Evolutionary conservation across 1,284 basidiomycete genomes (phyloP).

Genomic region (Inonotus hispidus): DNA sequence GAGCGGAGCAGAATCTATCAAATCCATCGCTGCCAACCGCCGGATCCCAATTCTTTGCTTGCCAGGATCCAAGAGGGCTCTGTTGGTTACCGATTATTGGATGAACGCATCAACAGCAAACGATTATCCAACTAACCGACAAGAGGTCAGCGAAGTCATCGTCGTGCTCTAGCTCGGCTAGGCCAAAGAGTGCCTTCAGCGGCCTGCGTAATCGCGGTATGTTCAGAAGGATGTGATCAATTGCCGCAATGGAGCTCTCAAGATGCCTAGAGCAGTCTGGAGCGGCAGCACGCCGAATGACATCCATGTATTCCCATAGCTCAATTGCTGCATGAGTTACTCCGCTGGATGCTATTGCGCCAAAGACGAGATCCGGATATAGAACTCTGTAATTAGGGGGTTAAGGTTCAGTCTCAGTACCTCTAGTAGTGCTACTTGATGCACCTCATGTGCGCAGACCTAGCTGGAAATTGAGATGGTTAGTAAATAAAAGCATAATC

Average conservation of each 20-base stretch:
- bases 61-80: conserved; percentile 49
- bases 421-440: not conserved
- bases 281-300: conserved; percentile 75
- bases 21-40: conserved; percentile 54
- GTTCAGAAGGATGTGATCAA: conserved; percentile 56
- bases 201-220: conserved; percentile 37
- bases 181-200: conserved; percentile 72
- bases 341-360: conserved; percentile 87
- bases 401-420: not conserved
- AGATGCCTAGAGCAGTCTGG: conserved; percentile 67
- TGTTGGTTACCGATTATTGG: not conserved
- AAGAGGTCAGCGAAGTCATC: conserved; percentile 76
- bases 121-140: conserved; percentile 36
- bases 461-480: conserved; percentile 38
- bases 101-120: not conserved
- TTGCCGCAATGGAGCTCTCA: conserved; percentile 53
- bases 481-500: not conserved
- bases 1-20: conserved; percentile 65
- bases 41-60: conserved; percentile 75
- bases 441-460: conserved; percentile 84
- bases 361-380: conserved; percentile 86
- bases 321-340: conserved; percentile 70
- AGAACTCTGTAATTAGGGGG: conserved; percentile 36
- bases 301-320: conserved; percentile 85
- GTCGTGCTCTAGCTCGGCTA: conserved; percentile 60